Percentiles rank a stretch among this genome's conserved stretches.
These are phyloP conservation scores for Picea glauca DNA, from an alignment of 75 land plant species.

Conservation along the genomic window DNA sequence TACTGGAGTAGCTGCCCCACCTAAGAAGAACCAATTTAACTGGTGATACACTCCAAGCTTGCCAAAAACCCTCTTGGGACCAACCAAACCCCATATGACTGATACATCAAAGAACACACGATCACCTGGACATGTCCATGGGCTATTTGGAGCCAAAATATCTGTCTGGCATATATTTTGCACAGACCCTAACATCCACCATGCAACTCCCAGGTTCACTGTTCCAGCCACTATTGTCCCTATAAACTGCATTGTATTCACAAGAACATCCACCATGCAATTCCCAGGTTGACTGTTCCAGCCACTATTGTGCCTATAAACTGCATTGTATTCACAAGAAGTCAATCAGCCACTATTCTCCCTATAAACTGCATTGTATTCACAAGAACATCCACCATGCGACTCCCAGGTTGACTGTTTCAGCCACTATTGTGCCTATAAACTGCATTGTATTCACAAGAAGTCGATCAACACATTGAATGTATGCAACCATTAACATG, in stretches of 20 bases:
- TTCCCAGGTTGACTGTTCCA: no score
- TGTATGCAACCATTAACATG: no score
- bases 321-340: no score
- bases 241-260: no score
- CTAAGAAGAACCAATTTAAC: conserved; percentile 34
- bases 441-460: no score
- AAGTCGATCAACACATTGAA: no score
- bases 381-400: conserved; percentile 5
- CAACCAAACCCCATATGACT: conserved; percentile 40
- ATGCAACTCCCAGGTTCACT: conserved; percentile 60
- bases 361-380: conserved; percentile 42
- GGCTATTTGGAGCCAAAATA: conserved; percentile 37
- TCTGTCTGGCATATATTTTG: conserved; percentile 55
- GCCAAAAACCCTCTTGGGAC: conserved; percentile 30
- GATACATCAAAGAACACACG: conserved; percentile 33
- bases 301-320: no score
- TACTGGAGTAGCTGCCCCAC: conserved; percentile 22
- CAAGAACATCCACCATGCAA: no score
- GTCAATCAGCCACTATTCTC: conserved; percentile 23
- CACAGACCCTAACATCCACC: conserved; percentile 70
- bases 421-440: conserved; percentile 59
- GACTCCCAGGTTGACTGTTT: conserved; percentile 35
- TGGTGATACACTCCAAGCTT: conserved; percentile 16
- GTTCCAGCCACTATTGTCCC: conserved; percentile 33
- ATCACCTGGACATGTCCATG: conserved; percentile 40